phyloP scores from a whole-genome alignment of 768 basidiomycete genomes.

The Grammothele lineata region DNA sequence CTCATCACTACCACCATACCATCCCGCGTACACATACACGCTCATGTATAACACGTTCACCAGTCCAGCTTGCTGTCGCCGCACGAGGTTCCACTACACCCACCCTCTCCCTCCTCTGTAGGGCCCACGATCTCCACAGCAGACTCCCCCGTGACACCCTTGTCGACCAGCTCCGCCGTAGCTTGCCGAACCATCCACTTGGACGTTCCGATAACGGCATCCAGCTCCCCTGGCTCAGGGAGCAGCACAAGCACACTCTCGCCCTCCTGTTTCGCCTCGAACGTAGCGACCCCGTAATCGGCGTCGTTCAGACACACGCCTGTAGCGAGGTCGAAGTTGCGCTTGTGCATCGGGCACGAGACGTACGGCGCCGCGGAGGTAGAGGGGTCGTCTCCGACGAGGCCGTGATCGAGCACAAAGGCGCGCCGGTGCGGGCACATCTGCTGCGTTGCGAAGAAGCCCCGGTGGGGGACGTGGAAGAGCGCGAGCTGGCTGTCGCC shows the following conservation, averaged over 20 bases:
- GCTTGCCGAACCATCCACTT: conserved; percentile 62
- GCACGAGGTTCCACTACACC: conserved; percentile 8
- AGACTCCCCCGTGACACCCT: conserved; percentile 12
- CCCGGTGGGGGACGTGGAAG: conserved; percentile 55
- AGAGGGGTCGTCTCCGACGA: conserved; percentile 62
- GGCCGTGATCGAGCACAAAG: conserved; percentile 66
- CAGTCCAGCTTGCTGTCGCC: conserved; percentile 17
- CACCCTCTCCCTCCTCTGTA: neutral
- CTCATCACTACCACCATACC: too few species aligned
- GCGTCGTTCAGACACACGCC: conserved; percentile 59
- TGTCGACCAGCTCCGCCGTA: conserved; percentile 35
- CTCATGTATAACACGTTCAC: conserved; percentile 10
- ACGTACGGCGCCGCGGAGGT: conserved; percentile 44
- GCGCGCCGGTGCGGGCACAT: conserved; percentile 52
- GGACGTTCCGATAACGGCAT: conserved; percentile 56
- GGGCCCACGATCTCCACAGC: conserved; percentile 34
- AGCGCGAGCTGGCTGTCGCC: conserved; percentile 66
- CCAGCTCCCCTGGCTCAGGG: conserved; percentile 47
- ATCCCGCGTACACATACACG: too few species aligned
- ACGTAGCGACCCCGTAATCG: conserved; percentile 56
- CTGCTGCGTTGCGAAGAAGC: conserved; percentile 68
- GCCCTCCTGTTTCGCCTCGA: conserved; percentile 48
- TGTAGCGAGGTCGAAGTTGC: conserved; percentile 52
- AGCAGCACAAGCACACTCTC: conserved; percentile 48
- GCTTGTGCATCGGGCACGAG: conserved; percentile 61